These are phyloP conservation scores for Vitis rotundifolia DNA, from an alignment of 164 flowering plant species.

Conservation along the genomic window DNA sequence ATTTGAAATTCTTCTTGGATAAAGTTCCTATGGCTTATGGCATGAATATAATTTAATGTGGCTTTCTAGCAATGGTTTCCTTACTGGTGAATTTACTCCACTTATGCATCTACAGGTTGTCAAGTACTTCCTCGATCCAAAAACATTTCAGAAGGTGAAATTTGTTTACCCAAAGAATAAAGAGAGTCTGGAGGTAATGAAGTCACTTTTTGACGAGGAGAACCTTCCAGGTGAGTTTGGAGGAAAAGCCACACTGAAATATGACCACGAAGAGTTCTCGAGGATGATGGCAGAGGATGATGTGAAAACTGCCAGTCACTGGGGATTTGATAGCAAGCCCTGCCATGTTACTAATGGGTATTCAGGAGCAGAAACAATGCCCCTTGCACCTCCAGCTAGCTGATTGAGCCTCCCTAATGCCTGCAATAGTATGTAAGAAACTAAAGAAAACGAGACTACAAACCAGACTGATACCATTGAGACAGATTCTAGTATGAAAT, in stretches of 20 bases:
- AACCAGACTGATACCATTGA: background rate
- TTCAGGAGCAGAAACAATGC: conserved; percentile 15
- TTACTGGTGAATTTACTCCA: background rate
- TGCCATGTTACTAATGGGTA: conserved; percentile 12
- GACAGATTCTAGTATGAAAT: background rate
- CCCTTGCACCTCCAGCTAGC: conserved; percentile 19
- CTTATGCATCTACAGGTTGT: conserved; percentile 45
- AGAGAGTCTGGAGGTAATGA: conserved; percentile 72
- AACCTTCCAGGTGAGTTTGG: conserved; percentile 84
- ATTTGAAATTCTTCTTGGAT: no score
- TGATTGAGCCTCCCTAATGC: background rate
- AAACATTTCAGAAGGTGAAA: conserved; percentile 67
- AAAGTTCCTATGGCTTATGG: no score
- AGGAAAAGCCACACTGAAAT: conserved; percentile 55
- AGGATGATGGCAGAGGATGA: conserved; percentile 57
- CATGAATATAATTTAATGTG: no score
- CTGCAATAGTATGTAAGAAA: no score
- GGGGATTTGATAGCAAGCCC: conserved; percentile 45
- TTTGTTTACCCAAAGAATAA: conserved; percentile 71
- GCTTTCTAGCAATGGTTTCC: background rate
- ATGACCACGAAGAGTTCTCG: conserved; percentile 73
- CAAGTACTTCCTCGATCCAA: conserved; percentile 70
- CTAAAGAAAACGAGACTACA: no score
- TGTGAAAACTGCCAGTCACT: conserved; percentile 51
- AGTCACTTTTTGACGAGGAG: conserved; percentile 59